phyloP scores from a whole-genome alignment of 371 early-diverging fungal genomes.

The Dichotomocladium elegans region DNA sequence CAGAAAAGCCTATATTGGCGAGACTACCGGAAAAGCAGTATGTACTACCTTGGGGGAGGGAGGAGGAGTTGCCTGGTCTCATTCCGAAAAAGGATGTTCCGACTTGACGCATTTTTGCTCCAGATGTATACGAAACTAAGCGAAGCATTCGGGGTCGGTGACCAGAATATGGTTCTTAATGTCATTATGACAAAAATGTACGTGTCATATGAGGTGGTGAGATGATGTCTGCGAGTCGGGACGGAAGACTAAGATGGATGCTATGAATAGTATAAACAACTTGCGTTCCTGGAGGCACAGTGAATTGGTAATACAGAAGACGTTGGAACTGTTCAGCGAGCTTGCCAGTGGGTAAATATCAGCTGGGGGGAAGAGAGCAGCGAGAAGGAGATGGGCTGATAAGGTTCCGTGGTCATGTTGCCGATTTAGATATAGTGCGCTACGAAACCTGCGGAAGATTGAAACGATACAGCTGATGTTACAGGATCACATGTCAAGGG shows the following conservation, averaged over 20 bases:
- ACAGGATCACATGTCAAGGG: constrained; percentile 64
- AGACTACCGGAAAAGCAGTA: constrained; percentile 21
- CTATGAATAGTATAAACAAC: constrained; percentile 6
- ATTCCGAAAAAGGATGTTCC: too few relatives aligned
- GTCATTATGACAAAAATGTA: constrained; percentile 66
- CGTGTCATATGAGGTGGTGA: constrained; percentile 10
- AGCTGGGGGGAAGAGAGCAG: too few relatives aligned
- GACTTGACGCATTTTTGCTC: background rate
- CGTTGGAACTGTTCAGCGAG: constrained; percentile 67
- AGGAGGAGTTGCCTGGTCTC: too few relatives aligned
- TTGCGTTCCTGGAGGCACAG: constrained; percentile 24
- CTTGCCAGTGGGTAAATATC: constrained; percentile 73
- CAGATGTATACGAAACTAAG: constrained; percentile 56
- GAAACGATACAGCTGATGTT: constrained; percentile 67
- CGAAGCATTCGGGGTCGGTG: constrained; percentile 48
- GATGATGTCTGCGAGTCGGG: background rate
- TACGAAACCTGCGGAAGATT: constrained; percentile 69
- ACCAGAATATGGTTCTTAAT: constrained; percentile 54
- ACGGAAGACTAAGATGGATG: background rate
- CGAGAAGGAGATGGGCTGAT: background rate
- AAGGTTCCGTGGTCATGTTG: background rate
- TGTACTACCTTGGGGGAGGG: too few relatives aligned
- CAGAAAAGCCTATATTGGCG: constrained; percentile 75
- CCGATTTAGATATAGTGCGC: constrained; percentile 51
- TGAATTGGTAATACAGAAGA: constrained; percentile 11